These are phyloP conservation scores for Aspergillus sp. DNA, from an alignment of 2,329 filamentous ascomycete species.

Conservation along the genomic window DNA sequence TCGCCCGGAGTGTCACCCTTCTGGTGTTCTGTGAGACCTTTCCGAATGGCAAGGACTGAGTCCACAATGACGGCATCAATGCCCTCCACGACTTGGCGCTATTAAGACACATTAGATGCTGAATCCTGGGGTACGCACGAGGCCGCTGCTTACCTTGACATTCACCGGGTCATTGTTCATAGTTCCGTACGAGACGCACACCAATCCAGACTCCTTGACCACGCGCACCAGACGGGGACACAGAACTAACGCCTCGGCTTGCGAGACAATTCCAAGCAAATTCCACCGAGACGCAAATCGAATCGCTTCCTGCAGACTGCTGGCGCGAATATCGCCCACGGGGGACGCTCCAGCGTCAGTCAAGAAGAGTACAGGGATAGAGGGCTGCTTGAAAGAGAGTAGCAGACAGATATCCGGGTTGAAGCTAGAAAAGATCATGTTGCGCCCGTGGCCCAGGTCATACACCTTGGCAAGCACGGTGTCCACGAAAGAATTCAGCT, in stretches of 20 bases:
- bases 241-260: constrained; percentile 83
- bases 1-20: constrained; percentile 20
- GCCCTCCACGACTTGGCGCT: constrained; percentile 88
- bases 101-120: constrained; percentile 12
- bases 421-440: constrained; percentile 96
- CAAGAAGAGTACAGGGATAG: constrained; percentile 91
- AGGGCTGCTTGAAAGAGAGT: constrained; percentile 94
- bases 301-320: constrained; percentile 90
- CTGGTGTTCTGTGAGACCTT: constrained; percentile 66
- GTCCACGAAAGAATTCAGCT: constrained; percentile 95
- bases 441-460: constrained; percentile 74
- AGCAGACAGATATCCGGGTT: constrained; percentile 96
- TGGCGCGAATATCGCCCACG: constrained; percentile 86
- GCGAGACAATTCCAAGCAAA: constrained; percentile 81
- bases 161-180: constrained; percentile 84
- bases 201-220: constrained; percentile 88
- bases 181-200: constrained; percentile 92
- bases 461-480: constrained; percentile 89
- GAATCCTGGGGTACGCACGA: not conserved
- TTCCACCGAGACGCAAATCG: constrained; percentile 96
- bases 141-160: constrained; percentile 66
- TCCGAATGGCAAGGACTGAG: constrained; percentile 85
- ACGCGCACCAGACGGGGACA: constrained; percentile 86
- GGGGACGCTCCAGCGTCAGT: constrained; percentile 79
- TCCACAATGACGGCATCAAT: constrained; percentile 99